Evolutionary conservation across 768 basidiomycete genomes (phyloP), one percentile per base, ranked within the genome.

Genomic region (Russula earlei): DNA sequence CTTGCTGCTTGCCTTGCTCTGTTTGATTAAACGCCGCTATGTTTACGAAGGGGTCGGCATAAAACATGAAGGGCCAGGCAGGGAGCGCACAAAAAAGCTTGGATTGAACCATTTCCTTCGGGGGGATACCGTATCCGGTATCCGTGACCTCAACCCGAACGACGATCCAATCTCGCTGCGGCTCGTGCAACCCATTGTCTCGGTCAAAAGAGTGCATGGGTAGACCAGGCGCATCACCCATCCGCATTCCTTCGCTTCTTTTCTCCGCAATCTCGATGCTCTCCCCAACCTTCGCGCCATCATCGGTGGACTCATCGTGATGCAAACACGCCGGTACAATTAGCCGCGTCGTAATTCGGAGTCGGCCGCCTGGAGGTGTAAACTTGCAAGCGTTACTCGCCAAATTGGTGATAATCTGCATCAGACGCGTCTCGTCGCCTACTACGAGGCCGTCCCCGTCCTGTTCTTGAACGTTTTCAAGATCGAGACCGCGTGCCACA

Each of bases 141-240:
- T 91, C 90, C 4, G 78, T 77, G 4, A 93, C 80, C 66, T 92
- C 90, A 27, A 92, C 85, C 54, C 91, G 76, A n/a, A 93, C 86
- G 49, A 88, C 83, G 56, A 88, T 85, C 66, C 72, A 72, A 59
- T 87, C 84, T 54, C 77, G 58, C 2, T 74, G 67, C 58, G 75
- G 74, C 14, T 65, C 66, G 53, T 74, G 72, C 47, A 72, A 68
- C 40, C 70, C 65, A 62, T 84, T 78, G 63, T 84, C 83, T 62
- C 74, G 73, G 27, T 67, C 75, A 31, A 84, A 71, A 52, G 62
- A 65, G 33, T 62, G 54, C 15, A 60, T 58, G 0, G 72, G 72
- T 31, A 73, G 62, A 41, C 52, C 51, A 12, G 49, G 48, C 29
- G 36, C 20, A 9, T 25, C 37, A n/a, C 20, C n/a, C n/a, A 19